Evolutionary conservation across 2,329 filamentous ascomycete genomes (phyloP).

Genomic region (Fusarium piperis): DNA sequence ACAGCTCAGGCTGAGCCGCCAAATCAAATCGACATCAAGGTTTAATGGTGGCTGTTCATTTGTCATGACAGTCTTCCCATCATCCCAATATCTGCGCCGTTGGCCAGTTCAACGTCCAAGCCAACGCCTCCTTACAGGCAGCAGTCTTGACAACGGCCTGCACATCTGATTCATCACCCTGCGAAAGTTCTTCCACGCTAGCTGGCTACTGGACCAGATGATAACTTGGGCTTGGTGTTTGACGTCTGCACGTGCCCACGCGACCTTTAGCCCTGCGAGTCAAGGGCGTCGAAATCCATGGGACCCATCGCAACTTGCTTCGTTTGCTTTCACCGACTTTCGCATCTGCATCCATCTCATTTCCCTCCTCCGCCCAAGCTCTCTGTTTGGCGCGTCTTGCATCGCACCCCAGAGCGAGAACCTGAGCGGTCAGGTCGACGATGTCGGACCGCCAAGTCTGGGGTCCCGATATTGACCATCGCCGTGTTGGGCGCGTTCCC

Average conservation of each 20-base stretch:
- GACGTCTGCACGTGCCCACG: conserved; percentile 6
- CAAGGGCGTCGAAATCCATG: conserved; percentile 10
- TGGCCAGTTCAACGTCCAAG: neutral
- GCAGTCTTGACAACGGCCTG: neutral
- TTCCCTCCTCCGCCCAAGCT: neutral
- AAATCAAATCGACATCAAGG: neutral
- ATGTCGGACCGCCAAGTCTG: conserved; percentile 2
- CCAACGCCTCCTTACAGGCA: neutral
- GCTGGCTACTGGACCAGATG: neutral
- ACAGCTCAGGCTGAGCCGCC: conserved; percentile 6
- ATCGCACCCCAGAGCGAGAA: neutral
- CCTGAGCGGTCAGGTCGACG: conserved; percentile 23
- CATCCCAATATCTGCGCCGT: neutral
- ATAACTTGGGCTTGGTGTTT: neutral
- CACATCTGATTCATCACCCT: neutral
- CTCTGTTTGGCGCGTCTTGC: neutral
- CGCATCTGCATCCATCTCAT: conserved; percentile 4
- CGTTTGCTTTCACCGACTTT: conserved; percentile 36
- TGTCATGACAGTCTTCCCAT: neutral
- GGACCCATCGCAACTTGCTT: conserved; percentile 23
- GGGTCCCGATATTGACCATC: conserved; percentile 18
- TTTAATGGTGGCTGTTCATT: neutral
- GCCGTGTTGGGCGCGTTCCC: conserved; percentile 20
- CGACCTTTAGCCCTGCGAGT: conserved; percentile 18
- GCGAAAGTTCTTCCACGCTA: neutral